A percentile compares a stretch with the other conserved stretches of the same genome.
phyloP scores from a whole-genome alignment of 768 basidiomycete genomes.

The Pleurotus sapidus region DNA sequence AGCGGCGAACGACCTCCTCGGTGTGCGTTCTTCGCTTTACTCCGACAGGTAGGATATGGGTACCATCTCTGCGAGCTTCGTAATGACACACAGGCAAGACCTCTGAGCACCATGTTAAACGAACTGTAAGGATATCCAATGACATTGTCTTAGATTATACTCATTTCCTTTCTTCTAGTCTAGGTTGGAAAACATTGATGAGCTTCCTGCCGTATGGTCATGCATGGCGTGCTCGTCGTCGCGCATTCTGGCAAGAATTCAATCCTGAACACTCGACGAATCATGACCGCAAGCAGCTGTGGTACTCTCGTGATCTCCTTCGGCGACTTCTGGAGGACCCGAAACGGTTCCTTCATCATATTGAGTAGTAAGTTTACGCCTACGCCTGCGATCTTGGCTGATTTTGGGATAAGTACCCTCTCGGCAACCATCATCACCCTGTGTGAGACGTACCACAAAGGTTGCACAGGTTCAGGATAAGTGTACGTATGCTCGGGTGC shows the following conservation, averaged over 20 bases:
- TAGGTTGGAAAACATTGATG: constrained; percentile 1
- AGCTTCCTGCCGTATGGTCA: constrained; percentile 9
- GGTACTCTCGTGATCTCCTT: constrained; percentile 20
- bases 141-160: too few relatives aligned
- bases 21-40: constrained; percentile 10
- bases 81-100: neutral
- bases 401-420: neutral
- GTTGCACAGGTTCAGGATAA: too few relatives aligned
- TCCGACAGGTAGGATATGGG: neutral
- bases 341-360: constrained; percentile 16
- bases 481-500: too few relatives aligned
- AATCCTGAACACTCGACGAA: constrained; percentile 18
- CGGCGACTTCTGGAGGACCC: constrained; percentile 18
- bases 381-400: neutral
- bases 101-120: too few relatives aligned
- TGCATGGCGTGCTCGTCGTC: constrained; percentile 1
- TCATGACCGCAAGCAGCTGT: constrained; percentile 13
- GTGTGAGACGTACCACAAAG: too few relatives aligned
- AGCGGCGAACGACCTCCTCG: constrained; percentile 10
- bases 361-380: too few relatives aligned
- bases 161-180: neutral
- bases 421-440: constrained; percentile 11
- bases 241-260: constrained; percentile 3
- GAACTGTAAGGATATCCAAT: too few relatives aligned
- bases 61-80: neutral